These are phyloP conservation scores for Basipetospora chlamydospora DNA, from an alignment of 2,329 filamentous ascomycete species.

Conservation along the genomic window DNA sequence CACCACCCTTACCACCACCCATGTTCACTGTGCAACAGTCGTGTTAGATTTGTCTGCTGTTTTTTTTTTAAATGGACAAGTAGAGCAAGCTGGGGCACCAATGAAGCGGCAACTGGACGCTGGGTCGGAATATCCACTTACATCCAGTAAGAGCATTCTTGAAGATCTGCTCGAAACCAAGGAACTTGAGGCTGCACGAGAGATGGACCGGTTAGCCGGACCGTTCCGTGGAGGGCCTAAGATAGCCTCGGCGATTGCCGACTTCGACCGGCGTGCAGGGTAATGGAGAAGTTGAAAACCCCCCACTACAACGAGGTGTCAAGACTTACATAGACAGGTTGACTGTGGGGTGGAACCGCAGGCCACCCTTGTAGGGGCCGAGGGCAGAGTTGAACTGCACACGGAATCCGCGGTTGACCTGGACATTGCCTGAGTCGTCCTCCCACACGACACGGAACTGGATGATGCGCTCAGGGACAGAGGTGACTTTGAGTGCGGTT, in stretches of 20 bases:
- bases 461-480: constrained; percentile 87
- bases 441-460: constrained; percentile 98
- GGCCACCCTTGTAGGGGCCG: constrained; percentile 94
- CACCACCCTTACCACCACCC: constrained; percentile 93
- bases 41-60: constrained; percentile 2
- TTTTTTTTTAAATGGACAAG: background rate
- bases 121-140: constrained; percentile 40
- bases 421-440: constrained; percentile 75
- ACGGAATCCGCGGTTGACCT: constrained; percentile 89
- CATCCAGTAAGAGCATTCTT: constrained; percentile 96
- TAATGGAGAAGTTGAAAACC: too few relatives aligned
- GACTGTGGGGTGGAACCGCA: constrained; percentile 85
- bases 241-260: too few relatives aligned
- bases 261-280: too few relatives aligned
- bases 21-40: constrained; percentile 39
- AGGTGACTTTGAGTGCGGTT: constrained; percentile 73
- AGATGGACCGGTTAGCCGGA: too few relatives aligned
- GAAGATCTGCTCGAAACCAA: constrained; percentile 99
- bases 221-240: too few relatives aligned
- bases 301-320: too few relatives aligned
- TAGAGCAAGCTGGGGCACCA: background rate
- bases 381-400: constrained; percentile 98
- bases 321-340: constrained; percentile 48
- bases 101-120: too few relatives aligned
- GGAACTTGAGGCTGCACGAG: constrained; percentile 61